Percentiles rank a stretch among this genome's conserved stretches.
Conservation (phyloP, 345 rosid species). For the Brassica incana region DNA sequence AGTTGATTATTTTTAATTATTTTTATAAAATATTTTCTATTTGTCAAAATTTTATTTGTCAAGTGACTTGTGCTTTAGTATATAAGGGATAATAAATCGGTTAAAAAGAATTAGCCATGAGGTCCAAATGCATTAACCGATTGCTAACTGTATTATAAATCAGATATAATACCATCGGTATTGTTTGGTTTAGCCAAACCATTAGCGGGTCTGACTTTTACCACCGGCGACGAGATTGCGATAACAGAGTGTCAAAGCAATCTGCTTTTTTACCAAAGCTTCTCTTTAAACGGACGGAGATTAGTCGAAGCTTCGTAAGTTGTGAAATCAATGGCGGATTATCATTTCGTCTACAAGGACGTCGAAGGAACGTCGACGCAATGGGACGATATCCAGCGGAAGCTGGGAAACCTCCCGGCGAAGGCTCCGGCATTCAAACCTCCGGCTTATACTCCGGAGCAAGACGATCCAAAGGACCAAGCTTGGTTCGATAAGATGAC, state of each 20-base stretch:
- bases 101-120: too few species aligned
- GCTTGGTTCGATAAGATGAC: constrained; percentile 75
- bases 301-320: neutral
- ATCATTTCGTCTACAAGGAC: constrained; percentile 94
- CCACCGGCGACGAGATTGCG: constrained; percentile 20
- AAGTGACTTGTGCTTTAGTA: too few species aligned
- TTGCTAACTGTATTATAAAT: neutral
- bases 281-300: constrained; percentile 18
- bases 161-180: neutral
- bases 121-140: too few species aligned
- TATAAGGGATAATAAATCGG: too few species aligned
- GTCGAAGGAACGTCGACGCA: constrained; percentile 95
- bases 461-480: constrained; percentile 70
- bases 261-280: neutral
- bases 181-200: neutral
- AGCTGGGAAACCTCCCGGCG: constrained; percentile 82
- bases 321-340: constrained; percentile 63
- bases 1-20: too few species aligned
- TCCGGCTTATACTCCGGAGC: constrained; percentile 66
- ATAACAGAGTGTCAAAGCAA: constrained; percentile 34
- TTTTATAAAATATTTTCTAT: too few species aligned
- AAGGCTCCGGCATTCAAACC: constrained; percentile 93
- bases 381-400: constrained; percentile 98
- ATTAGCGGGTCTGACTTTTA: neutral
- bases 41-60: too few species aligned